Evolutionary conservation across 148 eudicot genomes (phyloP).

Genomic region (Amaranthus hypochondriacus): DNA sequence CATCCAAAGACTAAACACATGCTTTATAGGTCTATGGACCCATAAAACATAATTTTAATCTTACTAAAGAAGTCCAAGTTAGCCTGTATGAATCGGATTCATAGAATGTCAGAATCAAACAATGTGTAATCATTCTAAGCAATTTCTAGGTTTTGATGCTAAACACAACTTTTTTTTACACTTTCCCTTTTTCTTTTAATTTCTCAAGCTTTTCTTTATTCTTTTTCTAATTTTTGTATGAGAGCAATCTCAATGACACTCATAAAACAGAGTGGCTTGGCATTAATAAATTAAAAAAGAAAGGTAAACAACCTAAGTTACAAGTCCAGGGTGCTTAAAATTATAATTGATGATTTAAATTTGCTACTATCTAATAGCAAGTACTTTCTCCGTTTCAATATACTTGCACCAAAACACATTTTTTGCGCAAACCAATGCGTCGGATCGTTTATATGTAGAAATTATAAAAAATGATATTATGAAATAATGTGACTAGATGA

Average conservation of each 20-base stretch:
- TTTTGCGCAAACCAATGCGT: no score
- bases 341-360: not conserved
- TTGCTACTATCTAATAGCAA: no score
- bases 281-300: constrained; percentile 13
- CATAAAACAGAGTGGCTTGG: constrained; percentile 17
- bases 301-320: not conserved
- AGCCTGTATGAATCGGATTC: constrained; percentile 15
- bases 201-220: not conserved
- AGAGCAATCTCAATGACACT: constrained; percentile 7
- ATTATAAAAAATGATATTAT: no score
- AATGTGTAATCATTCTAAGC: constrained; percentile 21
- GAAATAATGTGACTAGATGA: no score
- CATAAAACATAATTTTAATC: not conserved
- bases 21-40: constrained; percentile 8
- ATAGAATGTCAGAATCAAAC: constrained; percentile 16
- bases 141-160: constrained; percentile 15
- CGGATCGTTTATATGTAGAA: no score
- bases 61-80: constrained; percentile 14
- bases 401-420: no score
- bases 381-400: no score
- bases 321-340: constrained; percentile 23
- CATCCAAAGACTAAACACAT: constrained; percentile 16
- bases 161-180: not conserved
- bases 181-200: not conserved
- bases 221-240: constrained; percentile 11